These are phyloP conservation scores for Trichoderma endophyticum DNA, from an alignment of 2,329 filamentous ascomycete genomes.

Conservation along the genomic window DNA sequence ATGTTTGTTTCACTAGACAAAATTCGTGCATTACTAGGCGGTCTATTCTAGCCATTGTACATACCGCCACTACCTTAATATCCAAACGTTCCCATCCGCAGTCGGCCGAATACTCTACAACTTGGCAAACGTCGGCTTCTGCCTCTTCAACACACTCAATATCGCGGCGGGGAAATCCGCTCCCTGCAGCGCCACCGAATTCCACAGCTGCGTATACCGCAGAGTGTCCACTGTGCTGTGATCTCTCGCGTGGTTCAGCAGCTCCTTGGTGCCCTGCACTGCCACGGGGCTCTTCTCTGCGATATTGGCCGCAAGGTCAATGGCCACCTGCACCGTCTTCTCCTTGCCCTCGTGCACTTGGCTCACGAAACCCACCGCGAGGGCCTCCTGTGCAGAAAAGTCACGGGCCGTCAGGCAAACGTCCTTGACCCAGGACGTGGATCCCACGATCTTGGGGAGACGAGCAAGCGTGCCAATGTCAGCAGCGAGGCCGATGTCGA, in stretches of 20 bases:
- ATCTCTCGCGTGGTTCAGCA: conserved; percentile 79
- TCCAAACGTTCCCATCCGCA: neutral
- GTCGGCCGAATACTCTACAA: conserved; percentile 46
- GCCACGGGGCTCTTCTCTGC: conserved; percentile 84
- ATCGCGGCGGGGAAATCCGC: conserved; percentile 72
- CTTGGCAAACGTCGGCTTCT: conserved; percentile 80
- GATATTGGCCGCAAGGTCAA: conserved; percentile 63
- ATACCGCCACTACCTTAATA: neutral
- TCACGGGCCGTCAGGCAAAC: conserved; percentile 68
- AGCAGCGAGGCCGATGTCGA: conserved; percentile 76
- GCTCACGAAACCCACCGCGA: conserved; percentile 67
- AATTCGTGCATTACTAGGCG: neutral
- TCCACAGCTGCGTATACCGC: conserved; percentile 85
- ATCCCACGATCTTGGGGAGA: conserved; percentile 70
- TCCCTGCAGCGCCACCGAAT: conserved; percentile 77
- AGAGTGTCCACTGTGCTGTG: conserved; percentile 73
- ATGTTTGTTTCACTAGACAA: neutral
- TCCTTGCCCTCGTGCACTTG: conserved; percentile 62
- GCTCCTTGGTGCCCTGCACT: conserved; percentile 81
- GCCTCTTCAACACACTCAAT: conserved; percentile 72
- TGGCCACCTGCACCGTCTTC: conserved; percentile 57
- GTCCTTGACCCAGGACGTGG: conserved; percentile 74
- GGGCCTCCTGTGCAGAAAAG: conserved; percentile 67
- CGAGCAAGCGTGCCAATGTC: conserved; percentile 74
- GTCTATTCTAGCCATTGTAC: neutral